Base-by-base conservation (phyloP, 1,139 yeast genomes). In the Pneumocystis wakefieldiae region DNA sequence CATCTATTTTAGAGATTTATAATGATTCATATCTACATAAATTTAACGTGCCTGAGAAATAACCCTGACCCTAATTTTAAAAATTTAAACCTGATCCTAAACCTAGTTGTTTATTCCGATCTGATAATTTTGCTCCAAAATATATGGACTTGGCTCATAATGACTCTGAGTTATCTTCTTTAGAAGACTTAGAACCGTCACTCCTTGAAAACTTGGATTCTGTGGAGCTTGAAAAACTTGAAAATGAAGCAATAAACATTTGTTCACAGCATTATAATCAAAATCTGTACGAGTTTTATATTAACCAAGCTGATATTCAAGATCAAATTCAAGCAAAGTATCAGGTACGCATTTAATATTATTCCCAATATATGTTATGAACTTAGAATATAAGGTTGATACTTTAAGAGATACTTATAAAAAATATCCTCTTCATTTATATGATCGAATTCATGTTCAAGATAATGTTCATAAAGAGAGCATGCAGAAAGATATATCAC, bases 21-120 rank as follows among this genome's bases (percentile, higher is more conserved):
- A 92, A 92, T 73, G 97, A 92, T 74, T 88, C 96, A 2, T 83
- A 83, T 73, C 86, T 87, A 72, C 98, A 92, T 73, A 82, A 91
- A 1, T 94, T 89, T 69, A 98, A 92, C 73, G 85, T 84, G 64
- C 92, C 95, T 89, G 78, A 80, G 84, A 65, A 88, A 85, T 4
- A 89, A 61, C n/a, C n/a, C n/a, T n/a, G n/a, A n/a, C n/a, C n/a
- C n/a, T n/a, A n/a, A n/a, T n/a, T n/a, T n/a, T n/a, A n/a, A n/a
- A n/a, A n/a, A n/a, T n/a, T n/a, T n/a, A 28, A 28, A 4, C 4
- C 29, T 28, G 29, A 28, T 28, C 4, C 29, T 28, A 28, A 4
- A 4, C 4, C 29, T 28, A 32, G 7, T 32, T 8, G 7, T 5
- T 32, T 32, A 32, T 32, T 32, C 7, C 35, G 35, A 32, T 32